Base-by-base conservation (phyloP, 257 asterid genomes). In the Nicotiana paniculata region DNA sequence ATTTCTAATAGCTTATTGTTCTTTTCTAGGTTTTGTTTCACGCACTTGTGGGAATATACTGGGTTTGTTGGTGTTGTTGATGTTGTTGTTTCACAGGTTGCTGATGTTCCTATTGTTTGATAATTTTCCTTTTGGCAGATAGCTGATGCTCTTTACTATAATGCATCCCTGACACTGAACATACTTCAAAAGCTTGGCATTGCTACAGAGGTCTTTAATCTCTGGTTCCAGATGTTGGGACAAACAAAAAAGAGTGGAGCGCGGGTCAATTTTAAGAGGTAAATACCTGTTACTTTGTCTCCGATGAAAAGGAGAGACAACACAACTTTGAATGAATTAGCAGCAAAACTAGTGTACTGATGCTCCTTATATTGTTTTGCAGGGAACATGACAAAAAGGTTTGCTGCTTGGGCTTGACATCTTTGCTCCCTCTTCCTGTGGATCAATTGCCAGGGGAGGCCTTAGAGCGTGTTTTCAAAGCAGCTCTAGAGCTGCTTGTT, bases 301-400 rank as follows among this genome's bases (percentile, higher is more conserved):
- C 51, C 55, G 26, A 10, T 77, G 79, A 58, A 81, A 80, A 48
- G 54, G 57, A 21, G 18, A 43, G 43, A 18, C 15, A n/a, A 33
- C 53, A 53, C 17, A 30, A 80, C 13, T 51, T 28, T 24, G 39
- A 21, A 30, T 21, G 55, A 46, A 35, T 10, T 32, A 75, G 46
- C 6, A 26, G 80, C 79, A 67, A 53, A 62, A 69, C n/a, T 79
- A 6, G 30, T 37, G 35, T 55, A 17, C 16, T 53, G 13, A 81
- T 81, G 48, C 15, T 17, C 64, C 53, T 16, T 66, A 5, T 81
- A 63, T 81, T 80, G 83, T 85, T 74, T 79, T 89, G 81, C 95
- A 96, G 99, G 93, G 99, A 94, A 83, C 97, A 96, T 35, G 98
- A 96, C 84, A 96, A 96, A 86, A 96, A 96, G 83, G 95, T 96